Conservation (phyloP, 352 stramenopile species). For the Phytopythium litorale region DNA sequence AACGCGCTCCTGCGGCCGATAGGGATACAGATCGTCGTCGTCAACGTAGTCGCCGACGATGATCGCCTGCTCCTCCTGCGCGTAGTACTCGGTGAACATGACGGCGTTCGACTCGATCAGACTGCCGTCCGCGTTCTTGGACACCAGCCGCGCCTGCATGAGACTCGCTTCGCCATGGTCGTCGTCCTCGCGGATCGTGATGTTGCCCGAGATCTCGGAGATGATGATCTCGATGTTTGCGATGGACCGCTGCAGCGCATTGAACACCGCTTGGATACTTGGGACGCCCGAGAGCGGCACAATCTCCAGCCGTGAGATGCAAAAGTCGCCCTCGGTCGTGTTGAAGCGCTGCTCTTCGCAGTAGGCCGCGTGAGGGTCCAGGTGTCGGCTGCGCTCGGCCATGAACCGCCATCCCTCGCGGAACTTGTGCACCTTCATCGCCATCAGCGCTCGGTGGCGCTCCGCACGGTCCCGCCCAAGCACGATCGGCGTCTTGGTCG, state of each 20-base stretch:
- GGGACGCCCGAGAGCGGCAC: constrained; percentile 23
- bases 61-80: constrained; percentile 30
- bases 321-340: constrained; percentile 30
- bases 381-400: constrained; percentile 17
- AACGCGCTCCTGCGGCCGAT: constrained; percentile 37
- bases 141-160: constrained; percentile 50
- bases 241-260: constrained; percentile 35
- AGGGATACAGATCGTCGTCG: constrained; percentile 45
- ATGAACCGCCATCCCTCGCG: constrained; percentile 26
- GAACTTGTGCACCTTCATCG: constrained; percentile 26
- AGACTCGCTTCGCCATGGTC: constrained; percentile 36
- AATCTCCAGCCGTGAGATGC: constrained; percentile 39
- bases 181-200: constrained; percentile 55
- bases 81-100: constrained; percentile 16
- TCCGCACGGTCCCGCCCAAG: constrained; percentile 22
- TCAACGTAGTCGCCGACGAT: constrained; percentile 46
- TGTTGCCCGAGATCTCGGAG: constrained; percentile 38
- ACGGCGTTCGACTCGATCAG: constrained; percentile 38
- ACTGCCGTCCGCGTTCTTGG: constrained; percentile 18
- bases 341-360: constrained; percentile 42
- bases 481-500: constrained; percentile 29
- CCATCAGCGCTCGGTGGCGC: constrained; percentile 21
- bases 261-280: constrained; percentile 27
- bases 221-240: constrained; percentile 59
- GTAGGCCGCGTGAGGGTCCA: constrained; percentile 23